Base-by-base conservation (phyloP, 108 stramenopile genomes). In the Aureococcus anophagefferens region DNA sequence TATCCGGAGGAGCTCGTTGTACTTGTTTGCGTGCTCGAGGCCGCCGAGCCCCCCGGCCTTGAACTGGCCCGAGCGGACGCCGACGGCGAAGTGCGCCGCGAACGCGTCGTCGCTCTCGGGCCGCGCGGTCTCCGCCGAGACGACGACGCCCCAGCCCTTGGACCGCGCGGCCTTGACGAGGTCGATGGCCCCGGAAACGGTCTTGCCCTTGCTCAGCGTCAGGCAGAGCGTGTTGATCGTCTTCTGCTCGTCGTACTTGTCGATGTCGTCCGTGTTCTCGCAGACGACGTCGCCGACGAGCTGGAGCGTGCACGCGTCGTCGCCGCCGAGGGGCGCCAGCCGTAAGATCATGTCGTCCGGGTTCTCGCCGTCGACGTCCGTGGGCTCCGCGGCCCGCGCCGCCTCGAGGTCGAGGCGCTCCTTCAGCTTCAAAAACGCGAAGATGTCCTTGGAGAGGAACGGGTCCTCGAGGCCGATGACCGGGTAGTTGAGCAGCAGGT, bases 31-130 rank as follows among this genome's bases (percentile, higher is more conserved):
- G 37, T 33, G 30, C n/a, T 44, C 21, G 35, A 33, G 37, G 31
- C 65, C 44, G 64, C 30, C 25, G 37, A 66, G 65, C 0, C 65
- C 64, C 44, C 72, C 72, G 30, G 62, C 62, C 40, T 34, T 45
- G 65, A 72, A 30, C 62, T 66, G 64, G 4, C 51, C 37, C 31
- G 51, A 28, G 34, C 65, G 32, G 18, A 72, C 9, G 33, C 62
- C 72, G 18, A 72, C 72, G 44, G 72, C 72, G 37, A 72, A 5
- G 45, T 65, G 65, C 9, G 62, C 65, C 16, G 35, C 29, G 65
- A 72, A 72, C n/a, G 30, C 35, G 65, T 72, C 72, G 30, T 17
- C 35, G 37, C 25, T 30, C 40, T 46, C 45, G 30, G 11, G 5
- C 63, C 28, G 63, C 35, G 29, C 35, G 25, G 35, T 34, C 29